Percentiles rank a stretch among this genome's conserved stretches.
These are phyloP conservation scores for Neonothopanus nambi DNA, from an alignment of 1,284 basidiomycete species.

Conservation along the genomic window DNA sequence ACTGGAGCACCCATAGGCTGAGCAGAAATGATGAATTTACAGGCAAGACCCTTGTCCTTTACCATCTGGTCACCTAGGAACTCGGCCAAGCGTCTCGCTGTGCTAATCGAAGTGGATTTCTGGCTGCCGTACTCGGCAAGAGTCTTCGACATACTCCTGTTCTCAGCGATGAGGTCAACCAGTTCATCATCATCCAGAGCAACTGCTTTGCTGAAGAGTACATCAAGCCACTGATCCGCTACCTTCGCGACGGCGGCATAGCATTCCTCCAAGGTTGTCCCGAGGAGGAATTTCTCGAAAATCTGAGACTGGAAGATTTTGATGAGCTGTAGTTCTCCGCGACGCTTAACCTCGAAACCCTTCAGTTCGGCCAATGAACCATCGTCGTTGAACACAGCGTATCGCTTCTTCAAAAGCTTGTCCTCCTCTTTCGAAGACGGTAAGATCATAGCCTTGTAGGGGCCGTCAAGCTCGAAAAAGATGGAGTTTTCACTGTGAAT, in stretches of 20 bases:
- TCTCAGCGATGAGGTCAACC: conserved; percentile 98
- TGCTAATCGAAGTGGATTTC: conserved; percentile 98
- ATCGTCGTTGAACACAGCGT: conserved; percentile 99
- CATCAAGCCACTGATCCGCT: conserved; percentile 97
- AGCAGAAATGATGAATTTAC: conserved; percentile 98
- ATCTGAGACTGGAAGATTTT: conserved; percentile 99
- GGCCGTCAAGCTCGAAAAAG: conserved; percentile 99
- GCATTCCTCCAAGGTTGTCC: conserved; percentile 91
- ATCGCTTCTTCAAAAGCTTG: conserved; percentile 98
- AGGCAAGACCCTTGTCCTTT: conserved; percentile 98
- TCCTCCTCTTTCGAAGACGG: conserved; percentile 99
- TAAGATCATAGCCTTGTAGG: conserved; percentile 98
- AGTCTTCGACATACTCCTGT: conserved; percentile 97
- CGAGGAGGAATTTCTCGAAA: conserved; percentile 96
- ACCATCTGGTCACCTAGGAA: conserved; percentile 99
- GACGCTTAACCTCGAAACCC: conserved; percentile 98
- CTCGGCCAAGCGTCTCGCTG: conserved; percentile 92
- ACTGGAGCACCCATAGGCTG: conserved; percentile 94
- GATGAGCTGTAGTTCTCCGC: conserved; percentile 98
- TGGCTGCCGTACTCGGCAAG: conserved; percentile 95
- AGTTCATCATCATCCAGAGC: conserved; percentile 90
- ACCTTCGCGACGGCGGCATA: conserved; percentile 93
- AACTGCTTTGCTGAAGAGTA: conserved; percentile 86
- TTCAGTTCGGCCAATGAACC: conserved; percentile 97
- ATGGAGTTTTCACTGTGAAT: conserved; percentile 99